Evolutionary conservation across 2,329 filamentous ascomycete species (phyloP).

Genomic region (Pseudogymnoascus sp.): DNA sequence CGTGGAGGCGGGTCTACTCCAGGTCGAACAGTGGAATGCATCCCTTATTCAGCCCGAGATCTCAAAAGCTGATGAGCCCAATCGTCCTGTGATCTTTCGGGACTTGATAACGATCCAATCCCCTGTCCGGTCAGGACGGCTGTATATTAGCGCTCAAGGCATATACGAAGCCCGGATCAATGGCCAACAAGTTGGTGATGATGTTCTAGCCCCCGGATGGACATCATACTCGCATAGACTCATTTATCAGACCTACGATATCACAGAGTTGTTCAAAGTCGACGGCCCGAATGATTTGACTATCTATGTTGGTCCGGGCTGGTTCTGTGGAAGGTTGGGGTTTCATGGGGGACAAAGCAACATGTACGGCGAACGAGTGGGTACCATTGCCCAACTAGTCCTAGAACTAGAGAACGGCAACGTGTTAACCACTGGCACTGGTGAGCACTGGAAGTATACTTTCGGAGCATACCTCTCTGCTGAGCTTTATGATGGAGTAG

Average conservation of each 20-base stretch:
- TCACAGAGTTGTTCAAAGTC: conserved; percentile 33
- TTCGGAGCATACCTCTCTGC: conserved; percentile 29
- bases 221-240: conserved; percentile 41
- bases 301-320: conserved; percentile 42
- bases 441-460: conserved; percentile 33
- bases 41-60: conserved; percentile 22
- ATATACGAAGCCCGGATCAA: conserved; percentile 33
- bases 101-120: conserved; percentile 24
- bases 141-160: conserved; percentile 33
- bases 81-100: conserved; percentile 31
- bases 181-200: conserved; percentile 24
- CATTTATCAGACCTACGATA: conserved; percentile 48
- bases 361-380: conserved; percentile 35
- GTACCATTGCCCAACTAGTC: conserved; percentile 34
- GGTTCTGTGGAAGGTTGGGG: conserved; percentile 38
- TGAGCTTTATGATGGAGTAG: conserved; percentile 48
- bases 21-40: conserved; percentile 28
- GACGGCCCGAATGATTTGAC: conserved; percentile 35
- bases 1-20: conserved; percentile 31
- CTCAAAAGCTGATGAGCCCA: conserved; percentile 17
- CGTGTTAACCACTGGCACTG: conserved; percentile 28
- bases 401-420: conserved; percentile 30
- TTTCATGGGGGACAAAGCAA: conserved; percentile 28
- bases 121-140: conserved; percentile 19
- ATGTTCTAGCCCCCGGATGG: conserved; percentile 35